A percentile compares a stretch with the other conserved stretches of the same genome.
Conservation (phyloP, 2,329 filamentous ascomycete genomes). For the Whalleya microplaca region DNA sequence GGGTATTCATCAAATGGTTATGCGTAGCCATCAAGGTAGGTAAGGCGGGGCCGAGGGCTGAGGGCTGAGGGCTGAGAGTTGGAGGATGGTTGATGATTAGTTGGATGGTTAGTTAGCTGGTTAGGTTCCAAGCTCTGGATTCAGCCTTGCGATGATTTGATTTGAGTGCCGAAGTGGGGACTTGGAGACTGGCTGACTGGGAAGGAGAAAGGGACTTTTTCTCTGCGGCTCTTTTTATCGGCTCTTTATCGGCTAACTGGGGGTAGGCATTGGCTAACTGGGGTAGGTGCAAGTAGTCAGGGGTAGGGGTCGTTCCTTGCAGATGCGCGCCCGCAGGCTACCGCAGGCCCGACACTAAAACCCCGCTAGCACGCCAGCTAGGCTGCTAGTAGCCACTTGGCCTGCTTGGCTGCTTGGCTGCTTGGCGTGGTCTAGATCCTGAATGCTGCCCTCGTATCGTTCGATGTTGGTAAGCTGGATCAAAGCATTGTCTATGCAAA, state of each 20-base stretch:
- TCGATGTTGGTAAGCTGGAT: no score
- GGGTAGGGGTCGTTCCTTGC: background rate
- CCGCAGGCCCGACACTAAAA: no score
- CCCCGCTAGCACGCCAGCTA: no score
- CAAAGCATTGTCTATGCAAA: no score
- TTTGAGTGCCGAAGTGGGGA: background rate
- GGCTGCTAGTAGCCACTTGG: no score
- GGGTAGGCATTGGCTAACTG: no score
- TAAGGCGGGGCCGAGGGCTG: slow-evolving; percentile 1
- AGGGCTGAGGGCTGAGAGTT: slow-evolving; percentile 7
- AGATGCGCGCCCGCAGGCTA: background rate
- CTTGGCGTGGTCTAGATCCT: no score
- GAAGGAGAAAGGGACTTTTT: no score
- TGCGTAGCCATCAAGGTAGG: background rate
- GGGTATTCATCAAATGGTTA: background rate
- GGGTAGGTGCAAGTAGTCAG: background rate
- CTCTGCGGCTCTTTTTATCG: no score
- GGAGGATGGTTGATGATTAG: slow-evolving; percentile 10
- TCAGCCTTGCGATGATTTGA: background rate
- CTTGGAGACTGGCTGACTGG: background rate
- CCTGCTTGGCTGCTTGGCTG: no score
- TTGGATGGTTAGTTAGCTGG: slow-evolving; percentile 1
- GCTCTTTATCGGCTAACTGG: background rate
- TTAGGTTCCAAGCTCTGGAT: no score
- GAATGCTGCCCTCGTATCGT: no score